Conservation (phyloP, 192 early-diverging fungal species). For the Blastocladiella britannica region DNA sequence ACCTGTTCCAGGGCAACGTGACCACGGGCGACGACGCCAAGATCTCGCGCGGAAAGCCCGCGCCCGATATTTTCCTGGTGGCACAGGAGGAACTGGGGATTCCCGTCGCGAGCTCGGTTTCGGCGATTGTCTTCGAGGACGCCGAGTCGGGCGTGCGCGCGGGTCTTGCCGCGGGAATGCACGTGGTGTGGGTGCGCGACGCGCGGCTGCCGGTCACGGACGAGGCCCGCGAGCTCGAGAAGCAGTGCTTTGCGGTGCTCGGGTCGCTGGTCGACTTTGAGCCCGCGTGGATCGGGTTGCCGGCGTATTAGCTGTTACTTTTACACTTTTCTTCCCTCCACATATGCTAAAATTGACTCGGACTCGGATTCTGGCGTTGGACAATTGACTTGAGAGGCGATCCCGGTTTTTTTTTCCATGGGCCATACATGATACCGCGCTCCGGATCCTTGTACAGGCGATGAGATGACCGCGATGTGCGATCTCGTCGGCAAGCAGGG, state of each 20-base stretch:
- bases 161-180: slow-evolving; percentile 21
- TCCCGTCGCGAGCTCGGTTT: background rate
- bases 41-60: slow-evolving; percentile 22
- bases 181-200: slow-evolving; percentile 30
- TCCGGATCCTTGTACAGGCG: too few species aligned
- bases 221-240: background rate
- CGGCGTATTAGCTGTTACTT: too few species aligned
- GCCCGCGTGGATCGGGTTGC: background rate
- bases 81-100: slow-evolving; percentile 13
- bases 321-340: too few species aligned
- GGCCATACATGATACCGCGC: too few species aligned
- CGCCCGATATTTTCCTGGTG: slow-evolving; percentile 26
- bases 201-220: background rate
- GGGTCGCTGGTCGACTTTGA: background rate
- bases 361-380: too few species aligned
- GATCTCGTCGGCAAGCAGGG: too few species aligned
- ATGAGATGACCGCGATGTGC: too few species aligned
- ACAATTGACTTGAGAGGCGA: too few species aligned
- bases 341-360: too few species aligned
- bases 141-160: slow-evolving; percentile 18
- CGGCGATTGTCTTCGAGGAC: slow-evolving; percentile 29
- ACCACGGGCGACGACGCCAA: slow-evolving; percentile 22
- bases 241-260: background rate
- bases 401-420: too few species aligned
- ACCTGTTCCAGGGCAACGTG: slow-evolving; percentile 19